Percentiles rank a stretch among this genome's conserved stretches.
These are phyloP conservation scores for Cladophialophora yegresii DNA, from an alignment of 2,329 filamentous ascomycete species.

Conservation along the genomic window DNA sequence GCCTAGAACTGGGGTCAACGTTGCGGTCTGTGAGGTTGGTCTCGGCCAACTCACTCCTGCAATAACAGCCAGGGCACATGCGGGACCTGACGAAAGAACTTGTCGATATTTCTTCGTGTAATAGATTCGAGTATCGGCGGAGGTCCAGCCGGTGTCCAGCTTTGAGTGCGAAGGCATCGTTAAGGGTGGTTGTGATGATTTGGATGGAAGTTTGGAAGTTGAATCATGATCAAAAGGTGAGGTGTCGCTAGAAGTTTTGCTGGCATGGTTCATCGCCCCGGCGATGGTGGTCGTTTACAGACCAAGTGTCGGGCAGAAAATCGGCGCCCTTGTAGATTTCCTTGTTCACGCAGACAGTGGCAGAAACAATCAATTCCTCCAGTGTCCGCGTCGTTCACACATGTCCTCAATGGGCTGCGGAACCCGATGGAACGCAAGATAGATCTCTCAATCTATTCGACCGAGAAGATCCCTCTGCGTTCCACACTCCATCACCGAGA, in stretches of 20 bases:
- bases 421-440: slow-evolving; percentile 56
- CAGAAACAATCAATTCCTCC: slow-evolving; percentile 11
- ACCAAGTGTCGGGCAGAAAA: slow-evolving; percentile 9
- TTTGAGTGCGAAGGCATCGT: slow-evolving; percentile 25
- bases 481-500: slow-evolving; percentile 49
- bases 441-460: slow-evolving; percentile 48
- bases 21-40: neutral
- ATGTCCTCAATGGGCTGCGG: slow-evolving; percentile 44
- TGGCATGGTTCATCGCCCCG: slow-evolving; percentile 36
- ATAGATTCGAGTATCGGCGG: slow-evolving; percentile 44
- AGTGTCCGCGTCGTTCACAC: slow-evolving; percentile 1
- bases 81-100: slow-evolving; percentile 49
- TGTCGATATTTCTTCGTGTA: slow-evolving; percentile 51
- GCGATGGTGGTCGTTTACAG: slow-evolving; percentile 15
- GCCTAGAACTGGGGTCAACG: slow-evolving; percentile 41
- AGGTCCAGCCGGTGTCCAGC: slow-evolving; percentile 29
- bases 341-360: neutral
- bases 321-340: neutral
- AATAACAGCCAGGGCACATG: slow-evolving; percentile 49
- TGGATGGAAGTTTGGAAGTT: slow-evolving; percentile 41
- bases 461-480: slow-evolving; percentile 54
- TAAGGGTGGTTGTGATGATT: slow-evolving; percentile 40
- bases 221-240: slow-evolving; percentile 45
- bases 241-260: slow-evolving; percentile 29
- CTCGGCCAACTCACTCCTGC: slow-evolving; percentile 45